Conservation (phyloP, 1,139 yeast genomes). For the Pneumocystis jirovecii region DNA sequence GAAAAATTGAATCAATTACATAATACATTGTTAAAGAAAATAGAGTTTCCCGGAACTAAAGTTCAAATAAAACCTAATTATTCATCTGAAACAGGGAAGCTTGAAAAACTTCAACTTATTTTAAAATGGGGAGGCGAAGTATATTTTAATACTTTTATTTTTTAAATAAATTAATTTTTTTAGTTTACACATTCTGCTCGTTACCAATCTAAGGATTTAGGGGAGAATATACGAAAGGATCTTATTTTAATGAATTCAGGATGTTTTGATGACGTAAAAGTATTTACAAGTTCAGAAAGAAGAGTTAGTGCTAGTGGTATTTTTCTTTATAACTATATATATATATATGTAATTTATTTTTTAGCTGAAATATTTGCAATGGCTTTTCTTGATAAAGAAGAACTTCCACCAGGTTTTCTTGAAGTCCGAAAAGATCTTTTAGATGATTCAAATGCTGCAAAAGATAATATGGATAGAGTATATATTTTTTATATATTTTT, state of each 20-base stretch:
- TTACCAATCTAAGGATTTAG: slow-evolving; percentile 86
- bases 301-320: slow-evolving; percentile 37
- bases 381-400: slow-evolving; percentile 61
- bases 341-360: slow-evolving; percentile 31
- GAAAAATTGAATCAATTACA: slow-evolving; percentile 62
- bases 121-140: slow-evolving; percentile 96
- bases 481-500: background rate
- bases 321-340: background rate
- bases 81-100: slow-evolving; percentile 42
- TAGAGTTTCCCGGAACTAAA: slow-evolving; percentile 88
- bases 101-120: slow-evolving; percentile 89
- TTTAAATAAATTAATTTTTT: background rate
- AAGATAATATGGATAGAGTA: slow-evolving; percentile 80
- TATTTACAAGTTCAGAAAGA: slow-evolving; percentile 85
- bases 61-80: slow-evolving; percentile 87
- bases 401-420: slow-evolving; percentile 63
- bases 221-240: slow-evolving; percentile 90
- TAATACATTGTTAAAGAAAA: slow-evolving; percentile 73
- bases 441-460: slow-evolving; percentile 97
- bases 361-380: slow-evolving; percentile 81
- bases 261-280: slow-evolving; percentile 69
- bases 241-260: slow-evolving; percentile 70
- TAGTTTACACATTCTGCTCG: slow-evolving; percentile 88
- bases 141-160: background rate
- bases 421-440: slow-evolving; percentile 76